Evolutionary conservation across 2,329 filamentous ascomycete genomes (phyloP).

Genomic region (Clonostachys rosea): DNA sequence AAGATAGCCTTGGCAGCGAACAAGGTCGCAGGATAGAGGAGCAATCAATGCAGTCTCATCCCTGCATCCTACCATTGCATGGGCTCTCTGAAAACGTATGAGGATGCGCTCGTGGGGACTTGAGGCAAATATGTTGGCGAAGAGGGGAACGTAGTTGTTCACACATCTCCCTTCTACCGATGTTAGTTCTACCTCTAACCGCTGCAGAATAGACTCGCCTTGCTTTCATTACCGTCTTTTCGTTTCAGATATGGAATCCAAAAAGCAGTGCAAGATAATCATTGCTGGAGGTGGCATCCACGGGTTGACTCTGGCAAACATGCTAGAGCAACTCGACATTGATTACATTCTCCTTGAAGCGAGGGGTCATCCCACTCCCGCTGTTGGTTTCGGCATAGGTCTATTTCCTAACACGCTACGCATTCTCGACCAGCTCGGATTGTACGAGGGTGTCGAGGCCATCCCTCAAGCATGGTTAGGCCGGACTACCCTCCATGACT

Average conservation of each 20-base stretch:
- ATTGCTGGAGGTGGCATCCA: constrained; percentile 43
- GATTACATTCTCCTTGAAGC: constrained; percentile 44
- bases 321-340: constrained; percentile 35
- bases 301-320: constrained; percentile 22
- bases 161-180: no score
- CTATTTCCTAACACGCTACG: constrained; percentile 33
- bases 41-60: no score
- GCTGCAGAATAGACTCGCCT: no score
- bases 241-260: background rate
- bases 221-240: no score
- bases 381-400: constrained; percentile 38
- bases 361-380: constrained; percentile 30
- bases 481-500: background rate
- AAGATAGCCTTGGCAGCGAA: no score
- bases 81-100: no score
- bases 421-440: constrained; percentile 38
- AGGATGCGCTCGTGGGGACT: no score
- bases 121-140: no score
- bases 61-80: no score
- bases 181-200: no score
- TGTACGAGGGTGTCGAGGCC: background rate
- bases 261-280: background rate
- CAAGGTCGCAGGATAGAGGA: no score
- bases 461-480: background rate
- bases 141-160: no score